Evolutionary conservation across 768 basidiomycete genomes (phyloP), one percentile per base, ranked within the genome.

Genomic region (Tephrocybe sp.): DNA sequence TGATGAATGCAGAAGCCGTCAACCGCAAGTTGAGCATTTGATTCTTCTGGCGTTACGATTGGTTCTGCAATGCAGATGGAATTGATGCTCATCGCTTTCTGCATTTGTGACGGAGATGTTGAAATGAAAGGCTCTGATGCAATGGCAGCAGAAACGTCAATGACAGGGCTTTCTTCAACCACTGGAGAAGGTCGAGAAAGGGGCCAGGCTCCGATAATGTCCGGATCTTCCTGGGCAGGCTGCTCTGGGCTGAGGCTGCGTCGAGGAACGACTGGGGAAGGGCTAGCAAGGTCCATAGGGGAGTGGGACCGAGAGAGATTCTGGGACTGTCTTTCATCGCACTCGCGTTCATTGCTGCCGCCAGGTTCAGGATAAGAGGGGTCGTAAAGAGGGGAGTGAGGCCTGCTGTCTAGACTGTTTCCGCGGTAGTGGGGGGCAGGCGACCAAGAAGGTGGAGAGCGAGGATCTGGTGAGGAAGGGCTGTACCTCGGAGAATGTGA

Each of bases 201-300:
- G 10, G 76, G 72, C 71, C 75, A 78, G 22, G 73, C 74, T 20
- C 74, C 76, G 11, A 78, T 59, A 6, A 77, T 56, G 36, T 59
- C 58, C 19, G 72, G 75, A 17, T 78, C 77, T 41, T 48, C 54
- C 14, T n/a, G 51, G 12, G 38, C 34, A 35, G 50, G 39, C 23
- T 62, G 48, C 32, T 56, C 44, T 32, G 49, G 51, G 31, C 19
- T 35, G 6, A 53, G 48, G n/a, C 31, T 48, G 38, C 38, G 51
- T 45, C 23, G 33, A 52, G 55, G 26, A 22, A 61, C 57, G 10
- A 65, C 56, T 13, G 70, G 65, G 0, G 72, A 68, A 3, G 75
- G 73, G 19, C 72, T 75, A 11, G 68, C 69, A 4, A 79, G 63
- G 16, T 77, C 76, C 71, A 80, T 78, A 0, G 78, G 76, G 5